A percentile compares a stretch with the other conserved stretches of the same genome.
Conservation (phyloP, 768 basidiomycete genomes). For the Mycena leptocephala region DNA sequence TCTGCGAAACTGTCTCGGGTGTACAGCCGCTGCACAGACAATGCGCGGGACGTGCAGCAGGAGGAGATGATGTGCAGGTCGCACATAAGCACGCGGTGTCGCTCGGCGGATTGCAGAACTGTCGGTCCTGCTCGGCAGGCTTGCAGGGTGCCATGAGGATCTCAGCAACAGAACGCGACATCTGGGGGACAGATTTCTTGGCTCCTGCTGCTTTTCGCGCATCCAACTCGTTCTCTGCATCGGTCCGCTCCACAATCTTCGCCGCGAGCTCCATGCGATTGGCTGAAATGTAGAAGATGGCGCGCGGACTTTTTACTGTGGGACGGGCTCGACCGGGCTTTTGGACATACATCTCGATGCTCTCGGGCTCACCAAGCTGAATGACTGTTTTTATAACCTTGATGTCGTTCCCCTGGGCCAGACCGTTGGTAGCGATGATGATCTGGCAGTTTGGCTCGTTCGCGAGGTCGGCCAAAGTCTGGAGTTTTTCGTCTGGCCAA, state of each 20-base stretch:
- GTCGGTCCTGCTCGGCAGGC: constrained; percentile 1
- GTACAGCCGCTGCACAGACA: background rate
- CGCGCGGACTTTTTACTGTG: background rate
- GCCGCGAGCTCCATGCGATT: background rate
- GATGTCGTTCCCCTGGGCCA: no score
- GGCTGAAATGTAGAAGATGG: background rate
- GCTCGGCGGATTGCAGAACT: background rate
- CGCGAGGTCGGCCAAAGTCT: no score
- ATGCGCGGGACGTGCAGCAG: background rate
- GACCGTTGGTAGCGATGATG: no score
- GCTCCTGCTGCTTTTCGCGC: background rate
- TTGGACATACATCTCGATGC: no score
- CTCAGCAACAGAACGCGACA: constrained; percentile 7
- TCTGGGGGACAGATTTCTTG: background rate
- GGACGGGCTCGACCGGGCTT: no score
- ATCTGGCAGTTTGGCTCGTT: no score
- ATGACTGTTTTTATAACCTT: no score
- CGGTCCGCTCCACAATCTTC: background rate
- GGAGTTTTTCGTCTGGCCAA: no score
- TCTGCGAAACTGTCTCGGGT: background rate
- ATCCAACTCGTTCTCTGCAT: constrained; percentile 8
- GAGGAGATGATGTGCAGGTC: background rate
- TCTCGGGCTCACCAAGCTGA: no score
- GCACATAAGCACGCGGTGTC: background rate
- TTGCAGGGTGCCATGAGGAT: constrained; percentile 1